Evolutionary conservation across 2,329 filamentous ascomycete genomes (phyloP).

Genomic region (Alternaria sp.): DNA sequence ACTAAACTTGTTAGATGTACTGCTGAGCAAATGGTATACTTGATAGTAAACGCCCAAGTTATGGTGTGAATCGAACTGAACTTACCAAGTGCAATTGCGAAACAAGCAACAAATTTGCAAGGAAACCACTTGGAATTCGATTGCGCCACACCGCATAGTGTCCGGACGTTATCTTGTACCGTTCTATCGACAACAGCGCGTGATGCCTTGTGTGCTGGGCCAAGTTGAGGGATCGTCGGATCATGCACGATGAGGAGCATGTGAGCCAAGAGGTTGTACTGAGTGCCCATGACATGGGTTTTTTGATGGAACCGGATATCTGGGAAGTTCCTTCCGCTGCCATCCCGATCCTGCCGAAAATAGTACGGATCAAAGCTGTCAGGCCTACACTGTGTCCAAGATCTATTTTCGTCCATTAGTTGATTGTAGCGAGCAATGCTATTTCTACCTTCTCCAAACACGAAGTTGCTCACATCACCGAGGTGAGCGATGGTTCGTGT

Average conservation of each 20-base stretch:
- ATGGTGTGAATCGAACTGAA: neutral
- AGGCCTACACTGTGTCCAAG: constrained; percentile 43
- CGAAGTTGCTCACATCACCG: constrained; percentile 49
- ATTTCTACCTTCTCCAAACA: constrained; percentile 46
- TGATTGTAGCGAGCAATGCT: constrained; percentile 40
- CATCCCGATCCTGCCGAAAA: constrained; percentile 43
- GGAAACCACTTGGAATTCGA: constrained; percentile 48
- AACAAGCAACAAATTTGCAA: constrained; percentile 48
- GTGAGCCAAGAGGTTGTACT: constrained; percentile 49
- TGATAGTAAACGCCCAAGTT: neutral
- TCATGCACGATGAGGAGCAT: constrained; percentile 48
- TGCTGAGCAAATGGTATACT: neutral
- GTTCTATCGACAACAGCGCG: constrained; percentile 42
- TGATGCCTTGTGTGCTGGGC: constrained; percentile 44
- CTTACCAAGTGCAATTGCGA: constrained; percentile 47
- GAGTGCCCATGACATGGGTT: constrained; percentile 44
- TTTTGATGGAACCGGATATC: constrained; percentile 48
- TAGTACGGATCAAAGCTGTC: constrained; percentile 49
- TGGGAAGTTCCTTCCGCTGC: constrained; percentile 45
- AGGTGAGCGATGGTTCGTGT: constrained; percentile 53
- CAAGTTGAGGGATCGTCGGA: constrained; percentile 48
- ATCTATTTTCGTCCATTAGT: constrained; percentile 46
- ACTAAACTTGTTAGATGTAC: constrained; percentile 28
- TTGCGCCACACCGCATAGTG: constrained; percentile 45
- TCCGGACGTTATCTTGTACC: constrained; percentile 47